Evolutionary conservation across 2,329 filamentous ascomycete species (phyloP).

Genomic region (Exophiala calicioides): DNA sequence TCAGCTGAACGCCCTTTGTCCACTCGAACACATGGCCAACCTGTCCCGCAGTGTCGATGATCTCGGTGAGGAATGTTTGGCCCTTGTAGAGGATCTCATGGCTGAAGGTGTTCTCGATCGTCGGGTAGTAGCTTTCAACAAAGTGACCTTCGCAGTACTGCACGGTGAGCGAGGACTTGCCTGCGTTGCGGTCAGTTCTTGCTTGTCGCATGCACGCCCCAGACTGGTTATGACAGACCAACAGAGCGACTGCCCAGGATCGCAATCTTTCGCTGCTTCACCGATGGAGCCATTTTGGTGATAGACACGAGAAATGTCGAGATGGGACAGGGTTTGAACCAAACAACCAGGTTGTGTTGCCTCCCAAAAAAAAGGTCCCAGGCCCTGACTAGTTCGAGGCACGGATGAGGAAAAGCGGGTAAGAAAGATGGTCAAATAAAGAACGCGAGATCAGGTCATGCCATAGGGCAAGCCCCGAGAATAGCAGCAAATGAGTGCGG

Average conservation of each 20-base stretch:
- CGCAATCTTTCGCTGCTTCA: slow-evolving; percentile 91
- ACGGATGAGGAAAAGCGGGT: slow-evolving; percentile 12
- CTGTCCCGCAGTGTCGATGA: slow-evolving; percentile 96
- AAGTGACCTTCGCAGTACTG: slow-evolving; percentile 98
- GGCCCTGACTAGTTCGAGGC: slow-evolving; percentile 1
- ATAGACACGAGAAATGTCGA: background rate
- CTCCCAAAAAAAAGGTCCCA: slow-evolving; percentile 9
- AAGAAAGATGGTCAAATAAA: slow-evolving; percentile 6
- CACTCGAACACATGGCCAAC: slow-evolving; percentile 47
- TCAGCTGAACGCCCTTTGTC: slow-evolving; percentile 5
- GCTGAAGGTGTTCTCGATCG: slow-evolving; percentile 98
- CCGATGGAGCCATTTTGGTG: slow-evolving; percentile 62
- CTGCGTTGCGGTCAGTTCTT: slow-evolving; percentile 49
- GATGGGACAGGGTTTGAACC: background rate
- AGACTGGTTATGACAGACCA: slow-evolving; percentile 65
- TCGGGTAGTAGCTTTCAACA: slow-evolving; percentile 98
- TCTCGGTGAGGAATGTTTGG: slow-evolving; percentile 92
- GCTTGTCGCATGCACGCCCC: background rate
- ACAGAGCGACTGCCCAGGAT: slow-evolving; percentile 94
- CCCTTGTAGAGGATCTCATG: slow-evolving; percentile 91
- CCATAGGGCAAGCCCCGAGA: slow-evolving; percentile 9
- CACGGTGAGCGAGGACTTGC: slow-evolving; percentile 95
- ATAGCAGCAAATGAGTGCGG: slow-evolving; percentile 11
- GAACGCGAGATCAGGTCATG: slow-evolving; percentile 3
- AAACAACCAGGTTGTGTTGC: background rate